A percentile compares a stretch with the other conserved stretches of the same genome.
Conservation (phyloP, 306 rosid genomes). For the Vigna mungo region DNA sequence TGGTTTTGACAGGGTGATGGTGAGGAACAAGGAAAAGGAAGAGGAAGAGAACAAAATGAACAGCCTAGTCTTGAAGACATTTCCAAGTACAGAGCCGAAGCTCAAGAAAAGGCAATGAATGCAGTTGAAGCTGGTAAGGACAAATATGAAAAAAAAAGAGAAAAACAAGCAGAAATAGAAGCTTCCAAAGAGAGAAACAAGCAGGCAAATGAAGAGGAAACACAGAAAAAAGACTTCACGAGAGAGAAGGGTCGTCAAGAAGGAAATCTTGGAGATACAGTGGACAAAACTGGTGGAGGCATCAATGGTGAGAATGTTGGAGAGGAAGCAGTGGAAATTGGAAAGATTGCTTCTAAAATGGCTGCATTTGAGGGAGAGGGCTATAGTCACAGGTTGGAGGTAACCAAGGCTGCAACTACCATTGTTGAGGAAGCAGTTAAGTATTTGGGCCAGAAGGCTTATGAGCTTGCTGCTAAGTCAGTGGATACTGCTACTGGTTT, state of each 20-base stretch:
- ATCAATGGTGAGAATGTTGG: too few relatives aligned
- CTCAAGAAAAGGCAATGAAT: constrained; percentile 58
- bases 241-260: too few relatives aligned
- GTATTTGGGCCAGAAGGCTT: constrained; percentile 59
- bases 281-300: too few relatives aligned
- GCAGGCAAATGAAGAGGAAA: constrained; percentile 29
- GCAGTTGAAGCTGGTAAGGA: constrained; percentile 55
- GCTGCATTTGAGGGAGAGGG: constrained; percentile 69
- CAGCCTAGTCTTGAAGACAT: constrained; percentile 55
- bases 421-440: constrained; percentile 59
- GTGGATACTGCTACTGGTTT: constrained; percentile 55
- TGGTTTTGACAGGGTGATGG: not conserved
- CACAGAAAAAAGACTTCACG: constrained; percentile 1
- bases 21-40: constrained; percentile 30
- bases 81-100: constrained; percentile 48
- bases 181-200: constrained; percentile 41
- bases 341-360: constrained; percentile 51
- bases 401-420: constrained; percentile 53
- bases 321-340: constrained; percentile 50
- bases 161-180: constrained; percentile 46
- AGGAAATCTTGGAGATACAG: too few relatives aligned
- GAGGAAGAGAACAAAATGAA: constrained; percentile 13
- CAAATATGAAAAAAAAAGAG: constrained; percentile 53
- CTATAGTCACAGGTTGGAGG: constrained; percentile 67
- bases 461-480: constrained; percentile 59